Conservation (phyloP, 2,329 filamentous ascomycete genomes). For the Berkeleyomyces basicola region DNA sequence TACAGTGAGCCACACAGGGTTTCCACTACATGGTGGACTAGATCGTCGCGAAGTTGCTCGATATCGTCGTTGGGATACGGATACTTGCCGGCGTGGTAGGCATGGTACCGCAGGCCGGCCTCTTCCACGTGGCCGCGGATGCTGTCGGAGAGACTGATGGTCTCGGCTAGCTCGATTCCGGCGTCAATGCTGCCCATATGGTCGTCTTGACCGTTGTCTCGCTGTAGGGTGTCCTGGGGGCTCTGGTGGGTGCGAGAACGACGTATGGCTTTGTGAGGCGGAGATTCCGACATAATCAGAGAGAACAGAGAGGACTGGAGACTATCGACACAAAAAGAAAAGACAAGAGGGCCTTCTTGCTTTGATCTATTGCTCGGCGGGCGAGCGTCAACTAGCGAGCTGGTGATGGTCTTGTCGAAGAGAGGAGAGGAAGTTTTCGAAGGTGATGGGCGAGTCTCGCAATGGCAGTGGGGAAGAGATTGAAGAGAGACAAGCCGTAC, state of each 20-base stretch:
- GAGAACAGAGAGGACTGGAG: not conserved
- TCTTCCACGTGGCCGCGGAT: constrained; percentile 28
- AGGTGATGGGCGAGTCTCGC: no score
- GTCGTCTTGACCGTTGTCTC: not conserved
- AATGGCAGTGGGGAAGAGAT: no score
- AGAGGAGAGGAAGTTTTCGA: no score
- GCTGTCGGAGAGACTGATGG: constrained; percentile 26
- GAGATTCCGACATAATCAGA: constrained; percentile 3
- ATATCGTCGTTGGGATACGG: constrained; percentile 28
- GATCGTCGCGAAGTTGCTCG: constrained; percentile 27
- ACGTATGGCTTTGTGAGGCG: constrained; percentile 5
- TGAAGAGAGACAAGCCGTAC: not conserved
- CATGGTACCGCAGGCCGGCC: constrained; percentile 28
- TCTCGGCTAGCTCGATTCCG: constrained; percentile 16
- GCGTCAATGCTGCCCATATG: not conserved
- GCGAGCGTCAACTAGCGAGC: no score
- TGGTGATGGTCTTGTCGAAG: no score
- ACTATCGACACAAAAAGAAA: constrained; percentile 12
- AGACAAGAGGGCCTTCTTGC: not conserved
- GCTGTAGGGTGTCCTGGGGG: not conserved
- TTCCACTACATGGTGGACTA: constrained; percentile 26
- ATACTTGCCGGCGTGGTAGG: constrained; percentile 25
- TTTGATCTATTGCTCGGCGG: not conserved
- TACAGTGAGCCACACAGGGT: constrained; percentile 26
- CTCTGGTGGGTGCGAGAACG: constrained; percentile 3